These are phyloP conservation scores for Penicillium sp. DNA, from an alignment of 2,329 filamentous ascomycete genomes.

Conservation along the genomic window DNA sequence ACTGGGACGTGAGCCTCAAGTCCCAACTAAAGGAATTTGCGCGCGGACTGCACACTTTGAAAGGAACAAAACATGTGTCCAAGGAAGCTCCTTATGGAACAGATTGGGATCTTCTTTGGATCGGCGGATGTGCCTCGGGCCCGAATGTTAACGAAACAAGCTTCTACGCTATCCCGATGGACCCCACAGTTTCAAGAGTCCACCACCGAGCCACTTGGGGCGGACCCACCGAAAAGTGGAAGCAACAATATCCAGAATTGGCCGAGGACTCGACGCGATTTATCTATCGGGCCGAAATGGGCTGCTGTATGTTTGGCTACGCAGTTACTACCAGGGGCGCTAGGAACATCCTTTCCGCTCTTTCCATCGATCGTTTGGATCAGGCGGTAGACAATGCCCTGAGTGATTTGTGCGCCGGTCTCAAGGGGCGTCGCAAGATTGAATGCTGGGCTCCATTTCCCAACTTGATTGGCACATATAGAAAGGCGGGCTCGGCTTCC, in stretches of 20 bases:
- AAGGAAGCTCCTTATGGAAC: conserved; percentile 50
- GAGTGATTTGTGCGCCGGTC: conserved; percentile 48
- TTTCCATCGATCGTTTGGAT: conserved; percentile 27
- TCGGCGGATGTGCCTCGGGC: conserved; percentile 48
- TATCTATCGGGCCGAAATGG: conserved; percentile 33
- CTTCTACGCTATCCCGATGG: conserved; percentile 31
- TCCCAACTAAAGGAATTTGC: conserved; percentile 47
- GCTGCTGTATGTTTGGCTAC: conserved; percentile 40
- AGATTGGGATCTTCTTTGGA: conserved; percentile 54
- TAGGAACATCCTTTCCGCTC: conserved; percentile 35
- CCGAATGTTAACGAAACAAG: conserved; percentile 29
- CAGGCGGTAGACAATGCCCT: conserved; percentile 46
- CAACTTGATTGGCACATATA: conserved; percentile 49
- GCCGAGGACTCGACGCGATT: conserved; percentile 36
- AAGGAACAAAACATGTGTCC: conserved; percentile 25
- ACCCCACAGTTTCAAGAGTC: conserved; percentile 27
- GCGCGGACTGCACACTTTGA: conserved; percentile 29
- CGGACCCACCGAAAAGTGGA: conserved; percentile 21
- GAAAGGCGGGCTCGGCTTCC: conserved; percentile 36
- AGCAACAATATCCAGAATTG: conserved; percentile 10
- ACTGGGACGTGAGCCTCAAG: conserved; percentile 57
- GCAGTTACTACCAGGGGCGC: conserved; percentile 40
- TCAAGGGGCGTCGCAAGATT: conserved; percentile 27
- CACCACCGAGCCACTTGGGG: conserved; percentile 21
- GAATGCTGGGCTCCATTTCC: conserved; percentile 45